Conservation (phyloP, 306 rosid species). For the Dryas alaskensis region DNA sequence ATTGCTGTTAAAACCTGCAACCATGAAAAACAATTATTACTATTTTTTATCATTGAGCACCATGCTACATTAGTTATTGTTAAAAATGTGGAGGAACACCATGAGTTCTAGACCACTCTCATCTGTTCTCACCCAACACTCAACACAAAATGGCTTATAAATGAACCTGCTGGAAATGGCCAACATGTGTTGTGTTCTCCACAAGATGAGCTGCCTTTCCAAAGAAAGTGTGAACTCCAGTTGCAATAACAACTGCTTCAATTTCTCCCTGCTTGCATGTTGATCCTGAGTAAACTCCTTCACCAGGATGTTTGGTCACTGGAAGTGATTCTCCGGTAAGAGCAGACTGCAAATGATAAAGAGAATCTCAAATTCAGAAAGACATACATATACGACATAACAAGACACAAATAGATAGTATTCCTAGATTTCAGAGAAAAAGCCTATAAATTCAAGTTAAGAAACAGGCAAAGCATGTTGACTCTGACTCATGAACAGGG, state of each 20-base stretch:
- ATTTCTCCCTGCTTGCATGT: conserved; percentile 88
- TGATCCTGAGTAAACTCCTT: conserved; percentile 73
- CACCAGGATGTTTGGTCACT: conserved; percentile 56
- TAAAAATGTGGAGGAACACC: background rate
- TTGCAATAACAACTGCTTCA: conserved; percentile 71
- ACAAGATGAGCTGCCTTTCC: conserved; percentile 87
- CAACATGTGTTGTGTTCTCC: conserved; percentile 70
- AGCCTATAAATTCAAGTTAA: no score
- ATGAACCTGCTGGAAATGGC: conserved; percentile 71
- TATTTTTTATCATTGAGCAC: background rate
- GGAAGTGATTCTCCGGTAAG: conserved; percentile 76
- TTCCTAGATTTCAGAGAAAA: no score
- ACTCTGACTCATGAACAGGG: background rate
- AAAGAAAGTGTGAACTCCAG: conserved; percentile 81
- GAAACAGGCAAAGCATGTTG: background rate
- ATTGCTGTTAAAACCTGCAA: conserved; percentile 69
- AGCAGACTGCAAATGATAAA: conserved; percentile 53
- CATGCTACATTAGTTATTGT: background rate
- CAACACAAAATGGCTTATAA: background rate
- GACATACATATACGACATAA: background rate
- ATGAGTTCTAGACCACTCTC: background rate
- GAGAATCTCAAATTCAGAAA: conserved; percentile 22
- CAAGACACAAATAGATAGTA: background rate
- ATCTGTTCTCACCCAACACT: background rate
- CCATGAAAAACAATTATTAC: background rate